phyloP scores from a whole-genome alignment of 257 asterid species.

The Ilex aquifolium region DNA sequence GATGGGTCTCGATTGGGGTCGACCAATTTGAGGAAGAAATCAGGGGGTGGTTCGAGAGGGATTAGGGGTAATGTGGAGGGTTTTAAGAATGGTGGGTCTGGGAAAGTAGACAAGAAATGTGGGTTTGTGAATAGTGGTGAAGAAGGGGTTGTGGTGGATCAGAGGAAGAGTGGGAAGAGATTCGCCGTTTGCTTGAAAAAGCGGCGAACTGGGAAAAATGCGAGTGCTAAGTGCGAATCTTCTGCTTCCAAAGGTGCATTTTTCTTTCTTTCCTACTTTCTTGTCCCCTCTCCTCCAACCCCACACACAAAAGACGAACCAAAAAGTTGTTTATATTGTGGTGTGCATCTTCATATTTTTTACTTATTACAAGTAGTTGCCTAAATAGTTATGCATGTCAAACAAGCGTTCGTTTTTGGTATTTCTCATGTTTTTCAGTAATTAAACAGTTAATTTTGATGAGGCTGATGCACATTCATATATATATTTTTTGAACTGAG shows the following conservation, averaged over 20 bases:
- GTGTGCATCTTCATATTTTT: no score
- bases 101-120: constrained; percentile 34
- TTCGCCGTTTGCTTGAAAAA: constrained; percentile 53
- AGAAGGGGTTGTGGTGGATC: constrained; percentile 29
- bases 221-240: constrained; percentile 51
- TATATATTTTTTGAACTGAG: no score
- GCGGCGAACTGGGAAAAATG: constrained; percentile 57
- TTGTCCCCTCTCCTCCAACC: no score
- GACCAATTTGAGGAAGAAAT: constrained; percentile 29
- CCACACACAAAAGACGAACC: no score
- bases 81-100: constrained; percentile 31
- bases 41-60: constrained; percentile 19
- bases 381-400: no score
- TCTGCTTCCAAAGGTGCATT: constrained; percentile 58
- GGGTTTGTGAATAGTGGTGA: constrained; percentile 27
- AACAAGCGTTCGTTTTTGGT: no score
- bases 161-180: constrained; percentile 35
- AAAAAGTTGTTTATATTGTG: no score
- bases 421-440: no score
- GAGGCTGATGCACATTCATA: no score
- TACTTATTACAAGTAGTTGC: no score
- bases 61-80: constrained; percentile 13
- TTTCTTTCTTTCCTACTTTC: neutral
- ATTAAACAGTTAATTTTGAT: no score
- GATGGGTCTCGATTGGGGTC: constrained; percentile 15